Percentiles rank a stretch among this genome's conserved stretches.
These are phyloP conservation scores for Acorus gramineus DNA, from an alignment of 106 monocot genomes.

Conservation along the genomic window DNA sequence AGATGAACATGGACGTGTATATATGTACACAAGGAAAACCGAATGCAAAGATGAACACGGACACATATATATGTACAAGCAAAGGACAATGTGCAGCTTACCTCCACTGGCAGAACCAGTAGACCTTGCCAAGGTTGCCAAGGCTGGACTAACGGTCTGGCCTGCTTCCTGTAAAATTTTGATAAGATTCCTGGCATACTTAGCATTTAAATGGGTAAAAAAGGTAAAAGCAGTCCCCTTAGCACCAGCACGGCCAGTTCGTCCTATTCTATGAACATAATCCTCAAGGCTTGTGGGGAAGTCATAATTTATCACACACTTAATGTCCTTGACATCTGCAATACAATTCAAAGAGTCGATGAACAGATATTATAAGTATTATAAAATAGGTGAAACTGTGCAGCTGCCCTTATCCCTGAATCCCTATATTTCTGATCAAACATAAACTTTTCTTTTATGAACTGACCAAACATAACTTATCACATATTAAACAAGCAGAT, in stretches of 20 bases:
- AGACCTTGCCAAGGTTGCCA: constrained; percentile 42
- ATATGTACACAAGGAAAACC: neutral
- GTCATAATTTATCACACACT: constrained; percentile 98
- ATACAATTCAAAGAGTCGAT: neutral
- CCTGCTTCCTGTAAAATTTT: constrained; percentile 87
- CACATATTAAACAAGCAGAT: neutral
- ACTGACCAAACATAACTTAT: too few species aligned
- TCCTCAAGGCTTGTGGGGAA: constrained; percentile 88
- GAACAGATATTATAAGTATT: too few species aligned
- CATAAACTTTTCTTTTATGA: too few species aligned
- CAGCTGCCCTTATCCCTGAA: neutral
- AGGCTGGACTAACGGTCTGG: constrained; percentile 54
- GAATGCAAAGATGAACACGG: neutral
- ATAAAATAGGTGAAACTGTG: neutral
- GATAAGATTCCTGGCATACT: constrained; percentile 55
- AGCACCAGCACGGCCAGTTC: constrained; percentile 95
- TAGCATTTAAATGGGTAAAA: constrained; percentile 67
- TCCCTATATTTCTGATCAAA: too few species aligned
- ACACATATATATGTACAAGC: neutral
- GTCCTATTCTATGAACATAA: constrained; percentile 95
- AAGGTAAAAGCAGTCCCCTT: constrained; percentile 74
- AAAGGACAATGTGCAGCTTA: neutral
- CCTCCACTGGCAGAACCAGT: constrained; percentile 18
- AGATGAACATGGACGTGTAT: too few species aligned
- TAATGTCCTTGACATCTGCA: constrained; percentile 99